Evolutionary conservation across 1,139 yeast species (phyloP), one percentile per base, ranked within the genome.

Genomic region (Groenewaldozyma sp.): DNA sequence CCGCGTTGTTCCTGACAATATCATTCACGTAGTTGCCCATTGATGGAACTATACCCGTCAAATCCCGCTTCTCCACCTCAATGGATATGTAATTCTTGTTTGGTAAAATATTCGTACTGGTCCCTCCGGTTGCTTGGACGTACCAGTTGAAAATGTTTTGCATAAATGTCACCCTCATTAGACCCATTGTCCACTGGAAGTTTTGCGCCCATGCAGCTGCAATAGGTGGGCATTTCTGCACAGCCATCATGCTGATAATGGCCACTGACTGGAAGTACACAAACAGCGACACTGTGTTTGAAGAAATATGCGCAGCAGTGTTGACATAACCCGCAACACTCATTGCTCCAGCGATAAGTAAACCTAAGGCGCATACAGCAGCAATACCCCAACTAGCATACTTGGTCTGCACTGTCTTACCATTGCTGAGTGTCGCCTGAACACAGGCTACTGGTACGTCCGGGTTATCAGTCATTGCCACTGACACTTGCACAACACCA

Each of bases 181-280:
- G 78, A 41, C 98, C 98, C 71, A 91, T 72, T 4, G 96, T 79
- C 98, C 98, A 91, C 65, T 78, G 79, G 68, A 91, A 91, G 65
- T 91, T 91, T 61, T 91, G 95, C 28, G 94, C 80, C 99, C 99
- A 91, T 3, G 97, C 93, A 2, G 95, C 91, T 7, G 97, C 97
- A 49, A 91, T 86, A 4, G 98, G 98, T 6, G 98, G 98, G 20
- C 86, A 83, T 46, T 78, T 71, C 17, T 87, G 75, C 29, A 91
- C 97, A 37, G 94, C 96, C 91, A 88, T 82, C 95, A 91, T 87
- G 21, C 95, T 76, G 19, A 93, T 82, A 48, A 91, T 81, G 24
- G 97, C 96, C 52, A 91, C 72, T 42, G 86, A 77, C 66, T 91
- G 99, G 73, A 91, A 91, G 64, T 91, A 93, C 44, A 87, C 76